Evolutionary conservation across 1,284 basidiomycete genomes (phyloP), one percentile per base, ranked within the genome.

Genomic region (Schizophyllum commune): DNA sequence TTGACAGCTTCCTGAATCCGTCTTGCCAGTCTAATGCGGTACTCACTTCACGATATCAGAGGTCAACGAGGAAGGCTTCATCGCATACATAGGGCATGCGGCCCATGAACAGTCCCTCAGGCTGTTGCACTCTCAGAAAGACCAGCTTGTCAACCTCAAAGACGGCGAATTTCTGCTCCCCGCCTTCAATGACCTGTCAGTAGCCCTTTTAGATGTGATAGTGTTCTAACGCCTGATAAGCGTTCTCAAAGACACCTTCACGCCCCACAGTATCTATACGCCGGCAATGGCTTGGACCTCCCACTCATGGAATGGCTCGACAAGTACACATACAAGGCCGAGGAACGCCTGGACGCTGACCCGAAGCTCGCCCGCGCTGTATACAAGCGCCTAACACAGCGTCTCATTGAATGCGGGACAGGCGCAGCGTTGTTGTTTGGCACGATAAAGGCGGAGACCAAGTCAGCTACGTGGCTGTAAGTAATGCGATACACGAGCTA

Each of bases 301-400:
- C 89, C 92, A 0, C 74, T 95, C 47, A 88, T 94, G 85, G 73
- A 90, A 68, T 94, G 92, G 92, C 77, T 93, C 4, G 78, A 90
- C 61, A 78, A 81, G 55, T 92, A 91, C 66, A 85, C 89, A 1
- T 92, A 89, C 70, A 84, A 85, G 65, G 88, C 91, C 0, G 92
- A 94, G 70, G 85, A 90, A 66, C 69, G 81, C 21, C 77, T 95
- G 5, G 92, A 94, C 65, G 70, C 70, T 0, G 81, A 90, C 66
- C 77, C 79, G 0, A 65, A 61, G 5, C 78, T 93, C 0, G 89
- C 91, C 0, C 74, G 74, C 51, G 77, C 69, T 55, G 88, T 94
- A 0, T 94, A 94, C 68, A 74, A 71, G 22, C 77, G 80, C 5
- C 80, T 94, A 1, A 88, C 86, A 0, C 66, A 75, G 54, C 76